Evolutionary conservation across 805 yeast species (phyloP).

Genomic region (Priceomyces melissophilus): DNA sequence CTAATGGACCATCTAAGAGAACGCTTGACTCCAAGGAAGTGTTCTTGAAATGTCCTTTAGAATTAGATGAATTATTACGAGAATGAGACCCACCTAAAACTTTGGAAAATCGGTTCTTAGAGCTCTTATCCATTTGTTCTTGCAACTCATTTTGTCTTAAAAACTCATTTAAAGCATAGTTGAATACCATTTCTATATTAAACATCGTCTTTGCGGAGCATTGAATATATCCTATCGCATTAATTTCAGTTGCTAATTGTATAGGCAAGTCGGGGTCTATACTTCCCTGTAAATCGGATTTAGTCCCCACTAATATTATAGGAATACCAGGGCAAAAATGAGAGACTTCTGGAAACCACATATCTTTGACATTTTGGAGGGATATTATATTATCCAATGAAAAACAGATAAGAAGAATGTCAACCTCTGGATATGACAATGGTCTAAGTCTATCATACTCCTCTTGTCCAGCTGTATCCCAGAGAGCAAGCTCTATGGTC

Average conservation of each 20-base stretch:
- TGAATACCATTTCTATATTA: conserved; percentile 67
- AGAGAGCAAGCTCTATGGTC: conserved; percentile 67
- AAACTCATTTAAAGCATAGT: conserved; percentile 50
- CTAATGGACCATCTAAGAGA: conserved; percentile 37
- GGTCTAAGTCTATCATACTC: conserved; percentile 81
- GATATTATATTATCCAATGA: conserved; percentile 61
- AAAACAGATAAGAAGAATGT: conserved; percentile 72
- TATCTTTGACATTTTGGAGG: conserved; percentile 68
- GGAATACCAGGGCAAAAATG: conserved; percentile 84
- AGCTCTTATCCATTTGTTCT: conserved; percentile 34
- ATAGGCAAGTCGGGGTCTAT: conserved; percentile 48
- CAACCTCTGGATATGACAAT: conserved; percentile 74
- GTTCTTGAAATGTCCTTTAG: conserved; percentile 36
- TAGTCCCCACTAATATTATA: conserved; percentile 76
- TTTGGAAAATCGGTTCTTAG: conserved; percentile 31
- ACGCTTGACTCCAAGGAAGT: conserved; percentile 34
- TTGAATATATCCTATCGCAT: conserved; percentile 69
- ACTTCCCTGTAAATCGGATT: conserved; percentile 52
- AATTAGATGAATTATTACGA: conserved; percentile 20
- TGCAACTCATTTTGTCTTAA: conserved; percentile 34
- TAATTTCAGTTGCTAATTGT: conserved; percentile 53
- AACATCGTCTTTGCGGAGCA: conserved; percentile 74
- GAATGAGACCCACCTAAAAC: conserved; percentile 26
- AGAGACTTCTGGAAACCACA: conserved; percentile 84
- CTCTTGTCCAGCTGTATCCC: conserved; percentile 94